Conservation (phyloP, 805 yeast genomes). For the Metschnikowia dekortorum region DNA sequence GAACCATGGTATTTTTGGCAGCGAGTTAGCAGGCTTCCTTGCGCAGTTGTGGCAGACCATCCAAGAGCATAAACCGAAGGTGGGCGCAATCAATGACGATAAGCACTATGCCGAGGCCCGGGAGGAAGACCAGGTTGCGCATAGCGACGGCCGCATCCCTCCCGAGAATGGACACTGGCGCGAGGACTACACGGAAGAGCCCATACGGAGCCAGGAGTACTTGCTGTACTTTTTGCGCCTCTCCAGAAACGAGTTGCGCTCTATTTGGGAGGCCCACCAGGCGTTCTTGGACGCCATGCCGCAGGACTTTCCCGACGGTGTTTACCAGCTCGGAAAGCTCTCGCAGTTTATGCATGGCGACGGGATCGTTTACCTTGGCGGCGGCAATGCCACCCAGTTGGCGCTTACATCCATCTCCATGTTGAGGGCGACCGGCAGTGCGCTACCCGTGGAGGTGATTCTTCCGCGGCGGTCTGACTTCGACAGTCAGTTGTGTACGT, state of each 20-base stretch:
- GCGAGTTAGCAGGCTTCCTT: slow-evolving; percentile 19
- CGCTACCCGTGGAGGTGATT: slow-evolving; percentile 35
- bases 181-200: slow-evolving; percentile 28
- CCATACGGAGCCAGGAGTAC: slow-evolving; percentile 24
- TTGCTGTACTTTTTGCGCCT: slow-evolving; percentile 21
- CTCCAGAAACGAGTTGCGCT: slow-evolving; percentile 19
- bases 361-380: slow-evolving; percentile 39
- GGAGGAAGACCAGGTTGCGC: slow-evolving; percentile 16
- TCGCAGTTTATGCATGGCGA: slow-evolving; percentile 30
- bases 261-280: slow-evolving; percentile 18
- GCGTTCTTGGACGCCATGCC: slow-evolving; percentile 21
- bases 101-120: slow-evolving; percentile 23
- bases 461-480: slow-evolving; percentile 29
- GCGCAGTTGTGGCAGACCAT: slow-evolving; percentile 16
- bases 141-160: slow-evolving; percentile 25
- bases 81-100: slow-evolving; percentile 22
- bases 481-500: slow-evolving; percentile 31
- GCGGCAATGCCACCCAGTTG: slow-evolving; percentile 32
- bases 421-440: slow-evolving; percentile 30
- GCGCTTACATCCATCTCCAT: slow-evolving; percentile 31
- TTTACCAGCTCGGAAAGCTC: slow-evolving; percentile 17
- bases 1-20: slow-evolving; percentile 11
- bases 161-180: slow-evolving; percentile 33
- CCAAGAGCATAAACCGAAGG: slow-evolving; percentile 20
- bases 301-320: slow-evolving; percentile 19